A percentile compares a stretch with the other conserved stretches of the same genome.
phyloP scores from a whole-genome alignment of 768 basidiomycete genomes.

The Mycena galericulata region DNA sequence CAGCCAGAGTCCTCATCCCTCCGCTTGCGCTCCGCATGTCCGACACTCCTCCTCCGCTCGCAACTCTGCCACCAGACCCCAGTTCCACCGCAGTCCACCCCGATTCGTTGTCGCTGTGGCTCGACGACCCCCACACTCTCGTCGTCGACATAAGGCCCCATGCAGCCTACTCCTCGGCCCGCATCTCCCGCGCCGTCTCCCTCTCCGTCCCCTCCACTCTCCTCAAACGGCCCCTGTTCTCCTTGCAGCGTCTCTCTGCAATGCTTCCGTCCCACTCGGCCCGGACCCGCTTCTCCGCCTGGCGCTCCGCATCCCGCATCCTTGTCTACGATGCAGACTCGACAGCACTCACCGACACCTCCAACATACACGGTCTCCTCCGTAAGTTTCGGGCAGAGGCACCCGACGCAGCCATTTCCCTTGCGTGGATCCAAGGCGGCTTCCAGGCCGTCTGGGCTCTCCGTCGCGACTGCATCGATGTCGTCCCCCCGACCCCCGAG shows the following conservation, averaged over 20 bases:
- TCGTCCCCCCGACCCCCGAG: constrained; percentile 60
- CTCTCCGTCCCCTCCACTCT: constrained; percentile 95
- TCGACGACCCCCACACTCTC: constrained; percentile 59
- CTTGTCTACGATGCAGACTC: constrained; percentile 92
- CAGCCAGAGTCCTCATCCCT: too few relatives aligned
- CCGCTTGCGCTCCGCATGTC: too few relatives aligned
- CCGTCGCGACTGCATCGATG: constrained; percentile 63
- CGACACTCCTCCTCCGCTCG: too few relatives aligned
- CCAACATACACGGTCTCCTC: constrained; percentile 79
- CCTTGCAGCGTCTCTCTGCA: constrained; percentile 77
- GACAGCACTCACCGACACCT: constrained; percentile 64
- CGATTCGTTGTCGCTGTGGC: constrained; percentile 43
- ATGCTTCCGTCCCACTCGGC: constrained; percentile 80
- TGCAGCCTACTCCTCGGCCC: constrained; percentile 74
- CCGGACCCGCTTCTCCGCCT: constrained; percentile 69
- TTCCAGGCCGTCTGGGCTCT: constrained; percentile 78
- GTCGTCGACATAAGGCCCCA: constrained; percentile 92
- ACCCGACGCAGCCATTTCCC: constrained; percentile 59
- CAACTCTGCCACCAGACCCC: neutral
- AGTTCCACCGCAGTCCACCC: constrained; percentile 44
- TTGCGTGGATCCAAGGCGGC: constrained; percentile 87
- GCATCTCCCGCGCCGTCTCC: constrained; percentile 79
- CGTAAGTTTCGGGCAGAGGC: constrained; percentile 75
- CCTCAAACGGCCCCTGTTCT: constrained; percentile 90
- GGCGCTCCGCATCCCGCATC: constrained; percentile 71